A percentile compares a stretch with the other conserved stretches of the same genome.
These are phyloP conservation scores for Rhodotorula toruloides DNA, from an alignment of 768 basidiomycete genomes.

Conservation along the genomic window DNA sequence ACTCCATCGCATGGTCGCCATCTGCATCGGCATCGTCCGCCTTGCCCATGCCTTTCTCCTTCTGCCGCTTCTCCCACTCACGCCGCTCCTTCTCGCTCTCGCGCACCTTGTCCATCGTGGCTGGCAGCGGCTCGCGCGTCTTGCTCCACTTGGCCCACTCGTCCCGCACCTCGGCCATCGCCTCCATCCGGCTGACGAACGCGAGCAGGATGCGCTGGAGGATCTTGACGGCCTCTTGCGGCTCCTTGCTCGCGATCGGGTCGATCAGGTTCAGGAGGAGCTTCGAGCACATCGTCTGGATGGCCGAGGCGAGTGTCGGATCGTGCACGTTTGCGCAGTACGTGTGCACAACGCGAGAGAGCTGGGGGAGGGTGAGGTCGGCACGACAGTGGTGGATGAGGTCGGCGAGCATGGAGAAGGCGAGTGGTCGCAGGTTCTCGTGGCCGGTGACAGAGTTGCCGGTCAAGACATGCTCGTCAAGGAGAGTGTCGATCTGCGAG, in stretches of 20 bases:
- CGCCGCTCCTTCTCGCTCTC: slow-evolving; percentile 39
- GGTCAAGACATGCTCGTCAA: slow-evolving; percentile 82
- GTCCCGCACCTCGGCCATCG: slow-evolving; percentile 59
- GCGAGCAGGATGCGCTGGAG: slow-evolving; percentile 72
- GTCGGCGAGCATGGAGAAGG: slow-evolving; percentile 85
- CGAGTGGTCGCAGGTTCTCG: slow-evolving; percentile 74
- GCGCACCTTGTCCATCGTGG: slow-evolving; percentile 11
- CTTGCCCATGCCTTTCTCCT: slow-evolving; percentile 35
- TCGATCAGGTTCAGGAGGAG: slow-evolving; percentile 87
- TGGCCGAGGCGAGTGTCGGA: slow-evolving; percentile 66
- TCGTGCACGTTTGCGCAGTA: slow-evolving; percentile 88
- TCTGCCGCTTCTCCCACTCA: slow-evolving; percentile 38
- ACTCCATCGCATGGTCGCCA: neutral
- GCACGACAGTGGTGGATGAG: slow-evolving; percentile 82
- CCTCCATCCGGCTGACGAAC: slow-evolving; percentile 75
- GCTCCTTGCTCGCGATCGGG: slow-evolving; percentile 63
- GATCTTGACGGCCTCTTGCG: slow-evolving; percentile 63
- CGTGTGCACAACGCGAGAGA: slow-evolving; percentile 70
- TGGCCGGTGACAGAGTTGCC: slow-evolving; percentile 76
- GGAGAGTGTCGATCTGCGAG: slow-evolving; percentile 76
- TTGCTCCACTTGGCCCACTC: slow-evolving; percentile 42
- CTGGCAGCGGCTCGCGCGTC: slow-evolving; percentile 20
- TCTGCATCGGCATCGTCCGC: slow-evolving; percentile 11
- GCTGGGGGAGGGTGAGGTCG: slow-evolving; percentile 70
- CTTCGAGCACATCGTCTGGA: slow-evolving; percentile 87